Percentiles rank a stretch among this genome's conserved stretches.
These are phyloP conservation scores for Cryphonectria parasitica DNA, from an alignment of 2,329 filamentous ascomycete species.

Conservation along the genomic window DNA sequence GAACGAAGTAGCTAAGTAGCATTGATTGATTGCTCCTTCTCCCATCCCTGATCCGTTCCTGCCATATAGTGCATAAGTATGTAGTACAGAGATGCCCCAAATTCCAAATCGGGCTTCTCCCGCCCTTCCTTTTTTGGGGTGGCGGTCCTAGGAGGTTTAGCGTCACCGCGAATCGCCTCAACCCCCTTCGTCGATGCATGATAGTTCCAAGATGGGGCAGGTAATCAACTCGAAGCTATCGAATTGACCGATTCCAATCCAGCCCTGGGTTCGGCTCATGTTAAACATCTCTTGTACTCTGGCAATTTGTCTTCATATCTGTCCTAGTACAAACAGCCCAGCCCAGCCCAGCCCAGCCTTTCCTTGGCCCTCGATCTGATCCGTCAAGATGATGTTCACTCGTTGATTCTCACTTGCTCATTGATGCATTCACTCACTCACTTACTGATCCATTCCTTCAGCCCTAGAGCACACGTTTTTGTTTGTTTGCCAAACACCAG, in stretches of 20 bases:
- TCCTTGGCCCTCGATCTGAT: not conserved
- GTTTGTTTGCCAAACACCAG: not conserved
- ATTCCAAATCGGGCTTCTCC: not conserved
- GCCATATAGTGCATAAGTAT: not conserved
- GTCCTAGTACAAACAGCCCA: not conserved
- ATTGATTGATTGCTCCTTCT: no score
- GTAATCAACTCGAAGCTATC: slow-evolving; percentile 9
- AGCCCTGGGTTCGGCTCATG: slow-evolving; percentile 32
- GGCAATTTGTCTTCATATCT: not conserved
- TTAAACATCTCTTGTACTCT: slow-evolving; percentile 29
- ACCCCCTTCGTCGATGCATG: slow-evolving; percentile 1
- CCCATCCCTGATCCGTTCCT: no score
- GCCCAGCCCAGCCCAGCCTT: not conserved
- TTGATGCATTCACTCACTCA: no score
- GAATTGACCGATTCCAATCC: slow-evolving; percentile 28
- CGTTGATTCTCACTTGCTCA: no score
- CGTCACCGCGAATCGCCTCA: not conserved
- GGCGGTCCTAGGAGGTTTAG: not conserved
- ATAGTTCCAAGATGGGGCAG: not conserved
- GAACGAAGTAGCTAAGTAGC: not conserved
- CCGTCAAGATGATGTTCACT: not conserved
- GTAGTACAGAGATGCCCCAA: not conserved
- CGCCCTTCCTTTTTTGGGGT: not conserved
- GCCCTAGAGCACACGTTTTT: not conserved
- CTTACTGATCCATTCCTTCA: not conserved